Evolutionary conservation across 2,329 filamentous ascomycete species (phyloP).

Genomic region (Rutstroemia sp.): DNA sequence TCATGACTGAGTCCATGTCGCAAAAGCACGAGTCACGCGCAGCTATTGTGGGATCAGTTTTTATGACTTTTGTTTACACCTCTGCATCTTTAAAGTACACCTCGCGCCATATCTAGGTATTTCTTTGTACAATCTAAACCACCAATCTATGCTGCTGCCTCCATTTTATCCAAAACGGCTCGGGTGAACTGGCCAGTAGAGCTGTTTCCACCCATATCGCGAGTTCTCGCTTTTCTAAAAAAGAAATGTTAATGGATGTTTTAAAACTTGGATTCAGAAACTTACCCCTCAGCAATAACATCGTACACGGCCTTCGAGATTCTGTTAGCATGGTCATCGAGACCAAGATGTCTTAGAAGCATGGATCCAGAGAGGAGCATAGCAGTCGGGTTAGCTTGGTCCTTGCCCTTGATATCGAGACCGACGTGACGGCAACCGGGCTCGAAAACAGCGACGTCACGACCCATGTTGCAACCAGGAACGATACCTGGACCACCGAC

Average conservation of each 20-base stretch:
- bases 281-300: conserved; percentile 83
- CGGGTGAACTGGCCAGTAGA: conserved; percentile 93
- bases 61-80: conserved; percentile 21
- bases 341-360: conserved; percentile 92
- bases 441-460: conserved; percentile 97
- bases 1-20: no score
- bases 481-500: conserved; percentile 96
- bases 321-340: conserved; percentile 97
- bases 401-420: conserved; percentile 99
- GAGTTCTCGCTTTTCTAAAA: conserved; percentile 72
- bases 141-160: conserved; percentile 38
- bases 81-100: conserved; percentile 22
- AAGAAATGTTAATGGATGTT: conserved; percentile 23
- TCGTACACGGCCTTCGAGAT: conserved; percentile 80
- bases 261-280: neutral
- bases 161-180: conserved; percentile 93
- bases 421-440: conserved; percentile 98
- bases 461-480: conserved; percentile 98
- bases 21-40: neutral
- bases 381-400: conserved; percentile 96
- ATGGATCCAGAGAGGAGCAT: conserved; percentile 93
- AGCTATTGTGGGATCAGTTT: neutral
- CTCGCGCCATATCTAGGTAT: conserved; percentile 10
- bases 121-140: conserved; percentile 22
- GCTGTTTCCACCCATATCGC: conserved; percentile 88